Conservation (phyloP, 768 basidiomycete genomes). For the Boletus coccyginus region DNA sequence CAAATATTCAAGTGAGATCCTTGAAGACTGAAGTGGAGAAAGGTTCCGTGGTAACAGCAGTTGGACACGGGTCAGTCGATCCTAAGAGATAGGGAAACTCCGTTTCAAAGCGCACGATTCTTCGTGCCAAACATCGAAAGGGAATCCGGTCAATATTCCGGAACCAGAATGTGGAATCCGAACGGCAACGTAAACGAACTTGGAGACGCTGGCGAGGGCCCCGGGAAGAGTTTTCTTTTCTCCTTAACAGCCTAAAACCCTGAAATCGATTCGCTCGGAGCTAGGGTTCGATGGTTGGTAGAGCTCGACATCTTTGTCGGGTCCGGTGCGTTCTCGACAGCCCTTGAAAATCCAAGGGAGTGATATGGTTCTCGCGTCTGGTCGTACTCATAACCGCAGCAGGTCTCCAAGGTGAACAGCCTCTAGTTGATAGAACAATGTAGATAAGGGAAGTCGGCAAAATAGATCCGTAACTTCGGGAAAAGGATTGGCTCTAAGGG, state of each 20-base stretch:
- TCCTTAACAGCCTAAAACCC: no score
- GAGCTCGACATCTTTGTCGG: no score
- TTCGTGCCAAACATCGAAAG: slow-evolving; percentile 37
- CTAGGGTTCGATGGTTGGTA: no score
- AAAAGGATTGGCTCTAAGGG: no score
- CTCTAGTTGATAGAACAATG: no score
- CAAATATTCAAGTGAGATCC: slow-evolving; percentile 86
- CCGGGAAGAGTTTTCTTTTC: no score
- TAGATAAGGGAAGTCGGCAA: no score
- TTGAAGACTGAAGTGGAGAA: slow-evolving; percentile 88
- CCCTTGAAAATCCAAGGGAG: slow-evolving; percentile 45
- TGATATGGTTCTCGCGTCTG: slow-evolving; percentile 64
- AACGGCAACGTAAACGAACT: slow-evolving; percentile 69
- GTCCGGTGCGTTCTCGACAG: slow-evolving; percentile 9
- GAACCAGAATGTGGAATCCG: slow-evolving; percentile 69
- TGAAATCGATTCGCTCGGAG: no score
- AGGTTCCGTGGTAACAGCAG: slow-evolving; percentile 85
- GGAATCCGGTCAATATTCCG: slow-evolving; percentile 78
- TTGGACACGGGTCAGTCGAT: slow-evolving; percentile 86
- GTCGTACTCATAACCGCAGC: slow-evolving; percentile 58
- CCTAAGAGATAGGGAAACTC: slow-evolving; percentile 68
- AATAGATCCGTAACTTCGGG: no score
- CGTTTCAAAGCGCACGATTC: no score
- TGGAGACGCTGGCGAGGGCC: slow-evolving; percentile 54
- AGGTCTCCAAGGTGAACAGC: no score